Percentiles rank a stretch among this genome's conserved stretches.
Conservation (phyloP, 441 rosid species). For the Jatropha multifida region DNA sequence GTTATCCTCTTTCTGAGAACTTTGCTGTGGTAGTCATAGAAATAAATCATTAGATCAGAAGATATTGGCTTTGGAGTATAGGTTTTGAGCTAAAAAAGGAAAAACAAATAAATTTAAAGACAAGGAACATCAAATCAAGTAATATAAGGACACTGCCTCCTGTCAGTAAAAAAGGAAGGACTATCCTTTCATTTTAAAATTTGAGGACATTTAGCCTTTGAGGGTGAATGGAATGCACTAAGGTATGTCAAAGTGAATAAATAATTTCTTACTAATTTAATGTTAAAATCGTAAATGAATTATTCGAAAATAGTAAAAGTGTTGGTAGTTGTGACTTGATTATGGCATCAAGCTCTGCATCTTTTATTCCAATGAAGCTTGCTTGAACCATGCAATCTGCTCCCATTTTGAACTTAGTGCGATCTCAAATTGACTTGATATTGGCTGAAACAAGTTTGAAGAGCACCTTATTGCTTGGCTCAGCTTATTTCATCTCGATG, state of each 20-base stretch:
- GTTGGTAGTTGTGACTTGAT: neutral
- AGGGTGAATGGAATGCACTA: neutral
- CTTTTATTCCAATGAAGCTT: neutral
- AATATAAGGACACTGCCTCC: neutral
- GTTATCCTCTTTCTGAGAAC: neutral
- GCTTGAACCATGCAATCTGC: neutral
- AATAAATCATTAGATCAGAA: neutral
- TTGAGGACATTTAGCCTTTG: neutral
- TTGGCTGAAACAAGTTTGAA: neutral
- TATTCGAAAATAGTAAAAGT: neutral
- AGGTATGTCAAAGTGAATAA: neutral
- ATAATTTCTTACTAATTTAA: neutral
- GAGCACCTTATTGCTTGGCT: neutral
- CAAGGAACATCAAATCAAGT: neutral
- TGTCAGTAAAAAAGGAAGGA: neutral
- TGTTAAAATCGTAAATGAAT: neutral
- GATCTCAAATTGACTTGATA: neutral
- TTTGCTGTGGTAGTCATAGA: neutral
- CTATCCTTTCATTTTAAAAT: neutral
- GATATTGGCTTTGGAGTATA: neutral
- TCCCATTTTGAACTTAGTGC: neutral
- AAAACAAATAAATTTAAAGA: too few species aligned
- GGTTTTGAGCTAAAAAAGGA: too few species aligned
- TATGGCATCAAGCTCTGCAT: neutral
- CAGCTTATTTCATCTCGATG: neutral